Base-by-base conservation (phyloP, 2,329 filamentous ascomycete species). In the Nemania serpens region DNA sequence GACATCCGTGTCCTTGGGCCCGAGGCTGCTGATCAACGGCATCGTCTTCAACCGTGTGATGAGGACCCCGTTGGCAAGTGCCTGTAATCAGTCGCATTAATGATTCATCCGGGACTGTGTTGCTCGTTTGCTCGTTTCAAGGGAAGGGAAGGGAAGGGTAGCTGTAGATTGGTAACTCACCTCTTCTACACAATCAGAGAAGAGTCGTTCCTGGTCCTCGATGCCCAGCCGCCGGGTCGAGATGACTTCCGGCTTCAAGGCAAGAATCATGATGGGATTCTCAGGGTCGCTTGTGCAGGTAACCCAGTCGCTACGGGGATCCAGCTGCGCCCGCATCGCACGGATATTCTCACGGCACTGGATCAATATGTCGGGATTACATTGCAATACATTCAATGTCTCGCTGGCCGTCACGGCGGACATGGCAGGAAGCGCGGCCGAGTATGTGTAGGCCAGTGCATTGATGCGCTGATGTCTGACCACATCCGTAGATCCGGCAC, bases 171-270 rank as follows among this genome's bases (percentile, higher is more conserved):
- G 9, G 2, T 12, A 55, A 75, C 85, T 70, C 82, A 96, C 93
- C 89, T 99, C 95, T 62, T 99, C 96, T n/a, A 97, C 92, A 66
- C 91, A 89, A 70, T 99, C 95, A 71, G 96, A 88, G 60, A 99
- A 77, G 17, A 98, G 76, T 59, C 87, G 84, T 71, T 97, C 92
- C 77, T 98, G 92, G 64, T 97, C 94, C 36, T 88, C 84, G 10
- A 85, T 75, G 13, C 81, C 86, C 58, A 96, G 78, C 46, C 85
- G 86, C 71, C 90, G 87, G 1, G 87, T 83, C 52, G 86, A 82
- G 42, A 97, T 81, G 39, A 97, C 87, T 59, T 97, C 91, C 0
- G 88, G 84, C 80, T 97, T 97, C 57, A 99, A 79, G 1, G 88
- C 86, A 50, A 97, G 80, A 1, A 98, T 79, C 82, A 97, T 86